Evolutionary conservation across 2,329 filamentous ascomycete genomes (phyloP).

Genomic region (Fusarium domesticum): DNA sequence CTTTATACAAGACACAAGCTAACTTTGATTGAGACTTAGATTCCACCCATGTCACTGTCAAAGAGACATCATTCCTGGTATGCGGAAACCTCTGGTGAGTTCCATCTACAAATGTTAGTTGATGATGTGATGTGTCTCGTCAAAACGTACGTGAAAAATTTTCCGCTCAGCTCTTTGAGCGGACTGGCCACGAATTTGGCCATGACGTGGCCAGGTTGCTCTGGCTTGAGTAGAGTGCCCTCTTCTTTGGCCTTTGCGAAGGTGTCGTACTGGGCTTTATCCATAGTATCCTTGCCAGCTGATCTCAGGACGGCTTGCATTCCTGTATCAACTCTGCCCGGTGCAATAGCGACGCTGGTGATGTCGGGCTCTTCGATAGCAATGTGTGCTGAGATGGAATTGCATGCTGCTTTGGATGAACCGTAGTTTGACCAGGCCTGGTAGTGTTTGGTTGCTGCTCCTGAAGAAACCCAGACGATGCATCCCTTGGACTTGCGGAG

Average conservation of each 20-base stretch:
- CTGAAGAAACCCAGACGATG: constrained; percentile 77
- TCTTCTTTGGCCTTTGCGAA: constrained; percentile 69
- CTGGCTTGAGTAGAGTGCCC: constrained; percentile 72
- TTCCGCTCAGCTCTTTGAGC: constrained; percentile 67
- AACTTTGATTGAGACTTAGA: constrained; percentile 25
- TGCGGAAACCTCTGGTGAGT: constrained; percentile 45
- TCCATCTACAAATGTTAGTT: constrained; percentile 35
- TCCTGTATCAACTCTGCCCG: constrained; percentile 80
- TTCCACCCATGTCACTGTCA: constrained; percentile 2
- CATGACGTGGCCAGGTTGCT: constrained; percentile 83
- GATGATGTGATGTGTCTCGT: background rate
- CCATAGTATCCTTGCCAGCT: constrained; percentile 48
- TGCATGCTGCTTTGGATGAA: constrained; percentile 77
- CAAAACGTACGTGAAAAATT: constrained; percentile 62
- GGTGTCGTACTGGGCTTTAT: constrained; percentile 55
- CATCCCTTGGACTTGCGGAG: constrained; percentile 67
- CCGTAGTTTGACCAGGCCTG: constrained; percentile 78
- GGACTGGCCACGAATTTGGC: constrained; percentile 70
- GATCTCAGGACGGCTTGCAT: constrained; percentile 86
- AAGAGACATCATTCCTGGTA: constrained; percentile 44
- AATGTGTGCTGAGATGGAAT: constrained; percentile 72
- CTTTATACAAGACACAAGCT: constrained; percentile 18
- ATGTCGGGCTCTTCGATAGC: constrained; percentile 74
- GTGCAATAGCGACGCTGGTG: constrained; percentile 68
- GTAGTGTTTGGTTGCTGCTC: constrained; percentile 66